Base-by-base conservation (phyloP, 2,329 filamentous ascomycete species). In the Allantophomopsis cytisporea region DNA sequence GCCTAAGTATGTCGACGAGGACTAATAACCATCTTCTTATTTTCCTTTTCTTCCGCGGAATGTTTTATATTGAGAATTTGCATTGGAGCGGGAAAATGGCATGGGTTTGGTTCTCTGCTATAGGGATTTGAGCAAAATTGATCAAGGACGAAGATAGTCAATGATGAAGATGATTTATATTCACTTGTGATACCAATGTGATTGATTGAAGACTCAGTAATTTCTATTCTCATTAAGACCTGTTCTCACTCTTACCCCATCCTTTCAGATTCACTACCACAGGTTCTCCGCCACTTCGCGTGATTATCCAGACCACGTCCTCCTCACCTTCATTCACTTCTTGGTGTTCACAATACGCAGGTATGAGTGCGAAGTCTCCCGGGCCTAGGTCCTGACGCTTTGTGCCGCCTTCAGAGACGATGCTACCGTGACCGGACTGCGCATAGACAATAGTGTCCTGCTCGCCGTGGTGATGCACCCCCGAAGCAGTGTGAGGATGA, bases 401-500 rank as follows among this genome's bases (percentile, higher is more conserved):
- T 11, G 73, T 68, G 33, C 68, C 64, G 16, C 63, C 61, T 39
- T 67, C 66, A 0, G 69, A 76, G 3, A 82, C 64, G 7, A 85
- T 64, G 12, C 68, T 60, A 5, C 79, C 77, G 39, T 65, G 64
- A 11, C 81, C 80, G 2, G 68, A 69, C 10, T 72, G 69, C 10
- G 71, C 73, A 50, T 80, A 82, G 37, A 84, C 68, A 39, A 85
- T 78, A 7, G 76, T 76, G 47, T 85, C 79, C 65, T 83, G 76
- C 51, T 76, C 69, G 40, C 77, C 79, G 49, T 84, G 77, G 50
- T 85, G 80, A 45, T 80, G 77, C 16, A 85, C 64, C 5, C 72
- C 68, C 1, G 76, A 76, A 2, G 67, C 60, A 20, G 73, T 74
- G 39, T 71, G 68, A 6, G 80, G 75, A 46, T 74, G 72, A 2